Evolutionary conservation across 1,284 basidiomycete genomes (phyloP), one percentile per base, ranked within the genome.

Genomic region (Sparassis latifolia): DNA sequence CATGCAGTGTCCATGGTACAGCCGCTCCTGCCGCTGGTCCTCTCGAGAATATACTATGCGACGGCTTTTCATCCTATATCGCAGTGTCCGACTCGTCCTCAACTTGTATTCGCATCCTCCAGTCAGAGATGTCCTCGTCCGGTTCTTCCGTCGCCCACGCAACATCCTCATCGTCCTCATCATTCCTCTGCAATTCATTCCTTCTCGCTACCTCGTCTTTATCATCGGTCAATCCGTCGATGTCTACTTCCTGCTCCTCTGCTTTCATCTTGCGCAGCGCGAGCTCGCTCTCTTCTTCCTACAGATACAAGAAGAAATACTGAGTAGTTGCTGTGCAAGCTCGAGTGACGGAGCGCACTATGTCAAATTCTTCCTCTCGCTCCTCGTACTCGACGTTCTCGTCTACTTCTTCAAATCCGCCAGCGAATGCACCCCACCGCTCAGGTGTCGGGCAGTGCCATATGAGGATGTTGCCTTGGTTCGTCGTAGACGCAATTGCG

Each of bases 331-430:
- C 35, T 12, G 12, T 37, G 12, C 12, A 37, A 12, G 35, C 35
- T 37, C 20, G 20, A 38, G 47, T 35, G 35, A 47, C n/a, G 33
- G 37, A 31, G 73, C 78, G 57, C 59, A 88, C 92, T 54, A 97
- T 86, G 67, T 99, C 97, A 66, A 99, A 99, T 66, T 99, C 97
- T 61, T 97, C 92, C 63, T 99, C 97, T 46, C 82, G 78, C 65
- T 99, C 97, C 61, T 93, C 87, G 63, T 99, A 99, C 65, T 94
- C 92, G 10, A 92, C 84, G 61, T 99, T 99, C 71, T 98, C 96
- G 58, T 99, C 96, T 4, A 97, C 80, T 69, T 99, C 97, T 64
- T 98, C 97, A 58, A 99, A 99, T 0, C 94, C 96, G 20, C 94
- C 94, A 0, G 97, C 97, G 66, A 99, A 99, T 0, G 97, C 95